Evolutionary conservation across 2,329 filamentous ascomycete species (phyloP).

Genomic region (Fusarium palustre): DNA sequence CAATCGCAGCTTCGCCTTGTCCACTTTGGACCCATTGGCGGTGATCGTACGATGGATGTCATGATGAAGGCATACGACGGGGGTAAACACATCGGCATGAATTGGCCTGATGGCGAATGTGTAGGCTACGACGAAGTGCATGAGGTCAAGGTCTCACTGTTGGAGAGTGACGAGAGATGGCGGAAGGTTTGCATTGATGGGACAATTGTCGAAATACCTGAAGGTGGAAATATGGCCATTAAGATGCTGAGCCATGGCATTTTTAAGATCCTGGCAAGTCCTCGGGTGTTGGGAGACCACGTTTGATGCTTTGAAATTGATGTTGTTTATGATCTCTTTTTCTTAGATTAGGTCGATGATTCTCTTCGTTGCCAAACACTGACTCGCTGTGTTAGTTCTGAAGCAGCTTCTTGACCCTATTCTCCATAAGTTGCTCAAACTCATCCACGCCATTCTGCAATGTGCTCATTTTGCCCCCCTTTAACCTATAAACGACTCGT

Average conservation of each 20-base stretch:
- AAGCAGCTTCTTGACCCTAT: conserved; percentile 63
- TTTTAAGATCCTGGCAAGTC: conserved; percentile 60
- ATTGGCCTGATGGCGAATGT: conserved; percentile 65
- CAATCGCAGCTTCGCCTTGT: conserved; percentile 79
- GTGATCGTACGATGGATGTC: conserved; percentile 77
- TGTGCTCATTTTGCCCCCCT: conserved; percentile 65
- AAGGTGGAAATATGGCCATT: conserved; percentile 78
- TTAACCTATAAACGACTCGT: conserved; percentile 70
- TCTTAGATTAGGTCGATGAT: background rate
- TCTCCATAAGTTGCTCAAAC: conserved; percentile 74
- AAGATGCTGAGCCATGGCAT: conserved; percentile 58
- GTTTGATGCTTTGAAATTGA: background rate
- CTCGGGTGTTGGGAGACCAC: conserved; percentile 34
- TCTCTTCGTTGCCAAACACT: background rate
- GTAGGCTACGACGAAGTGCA: conserved; percentile 80
- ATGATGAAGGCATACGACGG: conserved; percentile 74
- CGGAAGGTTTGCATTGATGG: conserved; percentile 92
- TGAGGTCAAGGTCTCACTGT: conserved; percentile 72
- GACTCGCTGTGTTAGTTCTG: conserved; percentile 15
- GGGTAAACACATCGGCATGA: conserved; percentile 66
- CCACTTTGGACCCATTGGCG: conserved; percentile 76
- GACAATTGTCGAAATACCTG: conserved; percentile 80
- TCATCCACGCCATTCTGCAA: conserved; percentile 71
- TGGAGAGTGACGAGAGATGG: conserved; percentile 79
- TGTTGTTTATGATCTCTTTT: background rate